Percentiles rank a stretch among this genome's conserved stretches.
Conservation (phyloP, 2,329 filamentous ascomycete genomes). For the Seiridium unicorne region DNA sequence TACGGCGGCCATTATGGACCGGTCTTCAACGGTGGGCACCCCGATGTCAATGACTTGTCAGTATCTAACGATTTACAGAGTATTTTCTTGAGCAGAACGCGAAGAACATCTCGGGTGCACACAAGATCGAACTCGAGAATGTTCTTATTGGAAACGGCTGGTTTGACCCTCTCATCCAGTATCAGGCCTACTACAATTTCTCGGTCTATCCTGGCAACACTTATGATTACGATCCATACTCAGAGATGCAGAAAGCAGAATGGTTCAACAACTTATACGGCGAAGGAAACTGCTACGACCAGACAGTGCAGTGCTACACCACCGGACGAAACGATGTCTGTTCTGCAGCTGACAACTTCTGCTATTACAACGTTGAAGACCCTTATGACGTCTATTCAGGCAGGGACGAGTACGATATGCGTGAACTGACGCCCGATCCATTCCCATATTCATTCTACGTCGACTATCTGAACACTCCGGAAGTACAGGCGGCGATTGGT, state of each 20-base stretch:
- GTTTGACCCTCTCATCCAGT: conserved; percentile 55
- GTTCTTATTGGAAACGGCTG: conserved; percentile 56
- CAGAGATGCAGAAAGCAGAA: conserved; percentile 43
- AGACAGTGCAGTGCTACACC: conserved; percentile 51
- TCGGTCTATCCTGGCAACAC: conserved; percentile 55
- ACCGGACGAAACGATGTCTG: conserved; percentile 51
- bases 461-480: conserved; percentile 54
- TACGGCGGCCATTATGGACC: conserved; percentile 60
- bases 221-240: conserved; percentile 53
- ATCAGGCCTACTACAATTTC: conserved; percentile 57
- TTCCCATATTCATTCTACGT: conserved; percentile 56
- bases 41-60: background rate
- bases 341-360: conserved; percentile 53
- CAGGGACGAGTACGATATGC: conserved; percentile 60
- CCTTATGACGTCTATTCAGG: conserved; percentile 48
- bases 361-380: conserved; percentile 48
- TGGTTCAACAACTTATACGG: conserved; percentile 62
- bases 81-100: conserved; percentile 46
- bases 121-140: conserved; percentile 46
- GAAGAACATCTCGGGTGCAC: conserved; percentile 39
- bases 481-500: conserved; percentile 55
- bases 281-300: conserved; percentile 58
- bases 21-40: conserved; percentile 41
- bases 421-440: conserved; percentile 52
- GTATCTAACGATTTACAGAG: background rate